These are phyloP conservation scores for Solanum paucissectum DNA, from an alignment of 257 asterid species.

Conservation along the genomic window DNA sequence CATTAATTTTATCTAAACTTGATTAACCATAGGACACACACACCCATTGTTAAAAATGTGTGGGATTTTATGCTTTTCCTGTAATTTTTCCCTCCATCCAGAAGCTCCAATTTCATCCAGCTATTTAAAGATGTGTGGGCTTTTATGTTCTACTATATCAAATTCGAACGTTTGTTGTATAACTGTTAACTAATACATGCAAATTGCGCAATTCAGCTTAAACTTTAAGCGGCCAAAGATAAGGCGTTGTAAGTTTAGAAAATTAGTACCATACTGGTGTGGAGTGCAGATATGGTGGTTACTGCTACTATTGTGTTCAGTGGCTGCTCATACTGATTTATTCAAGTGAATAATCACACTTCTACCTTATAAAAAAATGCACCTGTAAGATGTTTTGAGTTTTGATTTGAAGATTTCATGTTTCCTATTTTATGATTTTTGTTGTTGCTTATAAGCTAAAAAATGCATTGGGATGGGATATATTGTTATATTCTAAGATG, in stretches of 20 bases:
- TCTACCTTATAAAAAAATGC: background rate
- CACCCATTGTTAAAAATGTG: background rate
- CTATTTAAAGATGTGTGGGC: background rate
- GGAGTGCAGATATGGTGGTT: background rate
- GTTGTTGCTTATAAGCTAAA: background rate
- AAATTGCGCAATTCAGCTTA: background rate
- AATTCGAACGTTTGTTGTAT: background rate
- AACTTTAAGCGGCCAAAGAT: background rate
- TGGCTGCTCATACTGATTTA: background rate
- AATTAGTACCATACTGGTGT: background rate
- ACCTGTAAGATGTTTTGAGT: background rate
- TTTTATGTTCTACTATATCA: background rate
- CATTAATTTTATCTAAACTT: background rate
- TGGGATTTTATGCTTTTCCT: background rate
- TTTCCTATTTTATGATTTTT: background rate
- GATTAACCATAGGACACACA: background rate
- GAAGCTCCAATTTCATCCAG: background rate
- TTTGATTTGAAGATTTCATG: background rate
- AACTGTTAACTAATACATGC: background rate
- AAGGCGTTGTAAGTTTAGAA: background rate
- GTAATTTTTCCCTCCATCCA: background rate
- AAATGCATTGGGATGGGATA: background rate
- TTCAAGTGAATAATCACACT: background rate
- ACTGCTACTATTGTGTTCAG: background rate
- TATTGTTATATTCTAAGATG: slow-evolving; percentile 7